phyloP scores from a whole-genome alignment of 106 monocot species.

The Dendrobium officinale region DNA sequence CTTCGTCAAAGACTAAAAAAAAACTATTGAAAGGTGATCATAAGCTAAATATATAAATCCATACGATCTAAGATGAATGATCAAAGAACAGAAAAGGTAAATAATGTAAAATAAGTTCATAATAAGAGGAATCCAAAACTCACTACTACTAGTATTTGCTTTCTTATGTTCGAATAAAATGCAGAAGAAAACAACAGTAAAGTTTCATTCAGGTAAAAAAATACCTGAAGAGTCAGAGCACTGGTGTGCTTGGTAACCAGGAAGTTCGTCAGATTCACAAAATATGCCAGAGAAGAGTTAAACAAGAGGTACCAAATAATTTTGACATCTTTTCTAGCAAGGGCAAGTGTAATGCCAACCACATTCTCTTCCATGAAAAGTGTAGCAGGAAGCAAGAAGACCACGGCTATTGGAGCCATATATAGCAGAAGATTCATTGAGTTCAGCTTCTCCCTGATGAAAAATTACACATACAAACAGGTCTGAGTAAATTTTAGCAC shows the following conservation, averaged over 20 bases:
- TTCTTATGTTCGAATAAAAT: too few relatives aligned
- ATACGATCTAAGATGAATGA: too few relatives aligned
- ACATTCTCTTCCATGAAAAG: constrained; percentile 10
- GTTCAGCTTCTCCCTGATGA: constrained; percentile 30
- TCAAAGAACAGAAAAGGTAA: too few relatives aligned
- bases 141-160: too few relatives aligned
- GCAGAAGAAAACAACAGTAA: background rate
- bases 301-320: constrained; percentile 85
- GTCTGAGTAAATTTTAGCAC: too few relatives aligned
- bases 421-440: constrained; percentile 32
- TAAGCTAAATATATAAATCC: too few relatives aligned
- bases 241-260: constrained; percentile 95
- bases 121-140: too few relatives aligned
- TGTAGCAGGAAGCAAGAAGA: constrained; percentile 11
- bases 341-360: constrained; percentile 6
- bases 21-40: too few relatives aligned
- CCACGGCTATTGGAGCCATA: constrained; percentile 9
- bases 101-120: too few relatives aligned
- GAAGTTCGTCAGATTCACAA: constrained; percentile 91
- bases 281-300: constrained; percentile 80
- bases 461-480: background rate
- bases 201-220: background rate
- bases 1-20: too few relatives aligned
- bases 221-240: constrained; percentile 88
- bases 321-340: constrained; percentile 60